phyloP scores from a whole-genome alignment of 78 protist genomes.

The Creolimax fragrantissima region DNA sequence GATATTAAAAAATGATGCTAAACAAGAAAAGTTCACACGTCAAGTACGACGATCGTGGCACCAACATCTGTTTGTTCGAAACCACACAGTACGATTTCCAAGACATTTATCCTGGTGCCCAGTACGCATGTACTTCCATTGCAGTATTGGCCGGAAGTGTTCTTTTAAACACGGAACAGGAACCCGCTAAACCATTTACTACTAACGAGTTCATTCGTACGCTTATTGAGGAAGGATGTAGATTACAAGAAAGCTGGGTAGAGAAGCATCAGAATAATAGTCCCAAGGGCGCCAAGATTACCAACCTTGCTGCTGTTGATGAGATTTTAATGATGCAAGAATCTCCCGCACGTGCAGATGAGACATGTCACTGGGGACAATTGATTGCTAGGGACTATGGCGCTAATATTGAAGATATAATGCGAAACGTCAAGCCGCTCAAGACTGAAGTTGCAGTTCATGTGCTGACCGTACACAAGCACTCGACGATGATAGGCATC shows the following conservation, averaged over 20 bases:
- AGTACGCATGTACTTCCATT: neutral
- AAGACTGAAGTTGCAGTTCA: neutral
- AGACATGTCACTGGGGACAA: neutral
- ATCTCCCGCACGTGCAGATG: neutral
- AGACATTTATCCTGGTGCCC: neutral
- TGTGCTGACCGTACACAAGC: neutral
- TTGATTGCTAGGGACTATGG: neutral
- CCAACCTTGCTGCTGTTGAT: neutral
- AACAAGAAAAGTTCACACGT: neutral
- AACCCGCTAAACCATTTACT: neutral
- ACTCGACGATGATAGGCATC: neutral
- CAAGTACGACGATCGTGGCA: neutral
- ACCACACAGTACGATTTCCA: neutral
- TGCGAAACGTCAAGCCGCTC: neutral
- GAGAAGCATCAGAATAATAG: neutral
- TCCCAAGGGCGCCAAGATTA: neutral
- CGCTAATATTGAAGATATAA: neutral
- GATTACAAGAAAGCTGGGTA: neutral
- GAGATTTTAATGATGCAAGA: neutral
- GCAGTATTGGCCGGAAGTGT: neutral
- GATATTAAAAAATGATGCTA: neutral
- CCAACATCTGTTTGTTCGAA: neutral
- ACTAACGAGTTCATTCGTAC: neutral
- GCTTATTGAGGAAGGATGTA: neutral
- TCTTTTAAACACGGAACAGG: neutral